Base-by-base conservation (phyloP, 2,329 filamentous ascomycete species). In the Paraphoma sp. region DNA sequence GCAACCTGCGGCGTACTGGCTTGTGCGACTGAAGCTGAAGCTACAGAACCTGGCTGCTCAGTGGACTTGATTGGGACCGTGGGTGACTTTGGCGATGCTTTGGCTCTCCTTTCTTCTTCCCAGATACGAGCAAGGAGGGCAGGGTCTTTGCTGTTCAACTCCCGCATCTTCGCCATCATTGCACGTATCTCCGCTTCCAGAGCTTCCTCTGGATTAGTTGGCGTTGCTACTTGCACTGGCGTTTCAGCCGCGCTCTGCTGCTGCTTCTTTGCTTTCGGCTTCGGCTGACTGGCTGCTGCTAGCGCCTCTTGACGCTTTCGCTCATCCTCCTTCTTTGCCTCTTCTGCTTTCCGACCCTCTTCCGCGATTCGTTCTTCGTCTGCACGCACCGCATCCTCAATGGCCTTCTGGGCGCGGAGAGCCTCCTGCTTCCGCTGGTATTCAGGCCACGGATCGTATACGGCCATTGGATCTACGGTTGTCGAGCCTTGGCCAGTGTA, bases 91-190 rank as follows among this genome's bases (percentile, higher is more conserved):
- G 59, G 29, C 2, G 62, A 61, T 3, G 49, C 63, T 58, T 80
- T 79, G 12, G 73, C 65, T 49, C 72, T 69, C 42, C 81, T 67
- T 77, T 86, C 78, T 76, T 85, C 74, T 53, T 86, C 83, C 84
- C 84, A 86, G 8, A 87, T 79, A 62, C 79, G 80, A 23, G 83
- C 81, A 48, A 87, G 81, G 53, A 85, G 76, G 10, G 75, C 72
- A 3, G 85, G 85, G 61, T 87, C 83, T 63, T 82, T 82, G 28
- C 74, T 73, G 56, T 86, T 85, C 56, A 85, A 81, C 57, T 86
- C 80, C 40, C 83, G 78, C 83, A 87, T 86, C 62, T 83, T 85
- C 36, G 83, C 79, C 71, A 86, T 83, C 79, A 86, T 81, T 1
- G 76, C 75, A 54, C 81, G 80, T 71, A 86, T 84, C 63, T 85